Percentiles rank a stretch among this genome's conserved stretches.
Conservation (phyloP, 2,329 filamentous ascomycete species). For the Phaeosphaeriaceae sp. region DNA sequence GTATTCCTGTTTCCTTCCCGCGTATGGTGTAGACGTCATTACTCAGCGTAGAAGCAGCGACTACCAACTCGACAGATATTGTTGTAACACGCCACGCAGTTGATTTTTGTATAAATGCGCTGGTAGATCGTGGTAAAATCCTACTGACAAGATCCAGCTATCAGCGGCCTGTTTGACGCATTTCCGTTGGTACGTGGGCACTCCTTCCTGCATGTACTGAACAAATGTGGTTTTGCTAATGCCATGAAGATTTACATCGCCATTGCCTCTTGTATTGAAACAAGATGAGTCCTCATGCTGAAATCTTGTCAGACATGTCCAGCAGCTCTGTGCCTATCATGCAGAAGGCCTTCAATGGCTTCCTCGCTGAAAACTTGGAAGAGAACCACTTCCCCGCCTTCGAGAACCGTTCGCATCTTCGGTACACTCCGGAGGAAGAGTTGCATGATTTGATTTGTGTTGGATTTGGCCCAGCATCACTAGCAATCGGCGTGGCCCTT, state of each 20-base stretch:
- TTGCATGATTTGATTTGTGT: conserved; percentile 87
- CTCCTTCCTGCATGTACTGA: neutral
- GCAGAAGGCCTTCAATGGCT: conserved; percentile 39
- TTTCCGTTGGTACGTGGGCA: conserved; percentile 8
- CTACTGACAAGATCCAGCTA: conserved; percentile 5
- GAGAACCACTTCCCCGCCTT: conserved; percentile 34
- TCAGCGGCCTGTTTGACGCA: neutral
- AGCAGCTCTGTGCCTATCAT: conserved; percentile 25
- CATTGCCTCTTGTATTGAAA: neutral
- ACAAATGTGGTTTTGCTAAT: conserved; percentile 6
- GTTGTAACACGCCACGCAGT: neutral
- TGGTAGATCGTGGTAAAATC: neutral
- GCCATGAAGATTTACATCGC: neutral
- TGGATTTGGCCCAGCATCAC: conserved; percentile 89
- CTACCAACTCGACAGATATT: neutral
- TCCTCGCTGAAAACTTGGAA: conserved; percentile 31
- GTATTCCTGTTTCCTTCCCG: conserved; percentile 5
- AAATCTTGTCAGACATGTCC: conserved; percentile 25
- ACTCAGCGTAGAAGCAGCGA: neutral
- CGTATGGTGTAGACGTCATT: conserved; percentile 33
- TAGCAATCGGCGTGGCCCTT: conserved; percentile 87
- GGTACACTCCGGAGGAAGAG: conserved; percentile 63
- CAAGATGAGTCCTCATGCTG: conserved; percentile 46
- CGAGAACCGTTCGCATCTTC: conserved; percentile 55
- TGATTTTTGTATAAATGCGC: neutral